These are phyloP conservation scores for Posidonia oceanica DNA, from an alignment of 116 monocot species.

Conservation along the genomic window DNA sequence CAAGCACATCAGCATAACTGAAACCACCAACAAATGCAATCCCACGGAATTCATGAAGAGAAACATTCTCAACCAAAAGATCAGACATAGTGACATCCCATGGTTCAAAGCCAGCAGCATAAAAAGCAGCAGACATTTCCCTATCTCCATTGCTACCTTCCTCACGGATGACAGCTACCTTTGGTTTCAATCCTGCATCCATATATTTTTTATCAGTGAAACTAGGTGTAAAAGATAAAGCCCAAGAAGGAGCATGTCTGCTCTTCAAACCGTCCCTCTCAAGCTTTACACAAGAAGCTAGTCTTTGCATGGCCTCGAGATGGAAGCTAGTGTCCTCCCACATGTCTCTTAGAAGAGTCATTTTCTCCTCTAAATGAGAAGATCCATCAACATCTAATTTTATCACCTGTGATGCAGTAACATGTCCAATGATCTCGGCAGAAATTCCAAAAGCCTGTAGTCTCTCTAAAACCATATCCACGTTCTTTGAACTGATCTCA, in stretches of 20 bases:
- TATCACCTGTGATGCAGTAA: slow-evolving; percentile 35
- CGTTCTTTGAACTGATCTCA: slow-evolving; percentile 43
- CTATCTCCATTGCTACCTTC: slow-evolving; percentile 99
- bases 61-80: slow-evolving; percentile 41
- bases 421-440: slow-evolving; percentile 57
- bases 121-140: slow-evolving; percentile 94
- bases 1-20: slow-evolving; percentile 93
- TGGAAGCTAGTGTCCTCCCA: slow-evolving; percentile 98
- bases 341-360: slow-evolving; percentile 58
- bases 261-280: slow-evolving; percentile 75
- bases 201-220: slow-evolving; percentile 47
- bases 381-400: slow-evolving; percentile 60
- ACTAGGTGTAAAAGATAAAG: slow-evolving; percentile 58
- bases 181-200: slow-evolving; percentile 41
- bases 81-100: slow-evolving; percentile 99
- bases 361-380: slow-evolving; percentile 51
- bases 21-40: slow-evolving; percentile 97
- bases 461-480: slow-evolving; percentile 34
- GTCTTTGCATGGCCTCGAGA: slow-evolving; percentile 71
- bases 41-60: slow-evolving; percentile 58
- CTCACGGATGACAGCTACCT: slow-evolving; percentile 88
- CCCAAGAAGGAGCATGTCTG: slow-evolving; percentile 56
- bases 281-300: slow-evolving; percentile 63
- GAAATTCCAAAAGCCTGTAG: slow-evolving; percentile 41
- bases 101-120: slow-evolving; percentile 90